These are phyloP conservation scores for Peribolospora baueri DNA, from an alignment of 768 basidiomycete species.

Conservation along the genomic window DNA sequence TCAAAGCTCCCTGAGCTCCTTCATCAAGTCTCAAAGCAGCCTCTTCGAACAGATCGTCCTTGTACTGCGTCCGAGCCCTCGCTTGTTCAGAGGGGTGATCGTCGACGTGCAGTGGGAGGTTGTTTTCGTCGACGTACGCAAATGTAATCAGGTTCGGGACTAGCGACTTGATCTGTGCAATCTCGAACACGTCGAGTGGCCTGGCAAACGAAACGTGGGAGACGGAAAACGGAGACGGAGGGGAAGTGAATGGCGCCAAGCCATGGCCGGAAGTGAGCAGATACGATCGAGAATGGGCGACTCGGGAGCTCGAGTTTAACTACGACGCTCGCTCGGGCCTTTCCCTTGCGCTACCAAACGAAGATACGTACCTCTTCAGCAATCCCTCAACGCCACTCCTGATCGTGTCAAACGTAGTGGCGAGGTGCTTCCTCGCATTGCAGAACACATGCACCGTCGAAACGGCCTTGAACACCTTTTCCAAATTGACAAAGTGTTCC, in stretches of 20 bases:
- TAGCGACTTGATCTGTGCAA: slow-evolving; percentile 78
- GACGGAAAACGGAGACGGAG: not conserved
- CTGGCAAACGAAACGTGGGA: slow-evolving; percentile 21
- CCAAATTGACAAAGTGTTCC: slow-evolving; percentile 27
- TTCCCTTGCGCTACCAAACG: too few relatives aligned
- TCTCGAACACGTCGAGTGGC: slow-evolving; percentile 46
- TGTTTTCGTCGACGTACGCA: slow-evolving; percentile 45
- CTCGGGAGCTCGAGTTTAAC: not conserved
- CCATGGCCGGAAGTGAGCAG: not conserved
- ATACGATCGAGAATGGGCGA: not conserved
- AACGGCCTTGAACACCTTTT: slow-evolving; percentile 50
- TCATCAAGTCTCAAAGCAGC: too few relatives aligned
- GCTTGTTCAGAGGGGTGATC: too few relatives aligned
- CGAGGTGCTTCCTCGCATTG: slow-evolving; percentile 52
- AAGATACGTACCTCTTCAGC: slow-evolving; percentile 35
- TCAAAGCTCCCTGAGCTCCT: slow-evolving; percentile 3
- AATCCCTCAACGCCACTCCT: slow-evolving; percentile 57
- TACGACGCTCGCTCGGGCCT: too few relatives aligned
- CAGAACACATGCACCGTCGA: slow-evolving; percentile 76
- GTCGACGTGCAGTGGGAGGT: slow-evolving; percentile 31
- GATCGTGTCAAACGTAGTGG: slow-evolving; percentile 51
- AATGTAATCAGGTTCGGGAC: slow-evolving; percentile 58
- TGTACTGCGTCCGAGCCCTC: too few relatives aligned
- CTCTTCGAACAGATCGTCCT: too few relatives aligned
- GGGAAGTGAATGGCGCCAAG: too few relatives aligned